Conservation (phyloP, 176 grass and related monocot genomes). For the Hordeum marinum region DNA sequence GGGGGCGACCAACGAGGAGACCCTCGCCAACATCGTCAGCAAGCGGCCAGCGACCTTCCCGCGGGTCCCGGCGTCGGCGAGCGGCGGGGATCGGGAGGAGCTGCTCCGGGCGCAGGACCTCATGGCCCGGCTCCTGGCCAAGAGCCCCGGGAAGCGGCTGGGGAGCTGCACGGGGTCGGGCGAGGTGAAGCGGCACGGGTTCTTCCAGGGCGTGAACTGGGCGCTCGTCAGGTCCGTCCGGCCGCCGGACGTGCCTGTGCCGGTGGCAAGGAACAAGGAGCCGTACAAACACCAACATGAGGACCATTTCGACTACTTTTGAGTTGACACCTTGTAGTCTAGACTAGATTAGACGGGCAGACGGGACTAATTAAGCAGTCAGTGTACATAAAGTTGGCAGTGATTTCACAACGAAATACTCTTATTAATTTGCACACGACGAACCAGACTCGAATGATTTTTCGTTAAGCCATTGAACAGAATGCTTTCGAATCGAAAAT, state of each 20-base stretch:
- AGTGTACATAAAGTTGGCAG: slow-evolving; percentile 24
- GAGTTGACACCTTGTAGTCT: neutral
- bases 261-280: slow-evolving; percentile 25
- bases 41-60: slow-evolving; percentile 66
- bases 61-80: neutral
- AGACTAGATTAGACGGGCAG: neutral
- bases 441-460: no score
- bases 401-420: neutral
- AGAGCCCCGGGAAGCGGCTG: slow-evolving; percentile 70
- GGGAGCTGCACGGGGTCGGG: slow-evolving; percentile 58
- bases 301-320: slow-evolving; percentile 69
- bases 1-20: slow-evolving; percentile 78
- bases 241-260: slow-evolving; percentile 63
- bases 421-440: no score
- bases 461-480: no score
- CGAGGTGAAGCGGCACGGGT: slow-evolving; percentile 80
- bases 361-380: neutral
- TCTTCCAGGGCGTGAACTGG: slow-evolving; percentile 88
- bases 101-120: slow-evolving; percentile 53
- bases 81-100: slow-evolving; percentile 48
- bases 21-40: slow-evolving; percentile 73
- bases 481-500: no score
- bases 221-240: slow-evolving; percentile 82
- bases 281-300: slow-evolving; percentile 35
- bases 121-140: slow-evolving; percentile 58